phyloP scores from a whole-genome alignment of 495 filamentous ascomycete species.

The Cladorrhinum samala region DNA sequence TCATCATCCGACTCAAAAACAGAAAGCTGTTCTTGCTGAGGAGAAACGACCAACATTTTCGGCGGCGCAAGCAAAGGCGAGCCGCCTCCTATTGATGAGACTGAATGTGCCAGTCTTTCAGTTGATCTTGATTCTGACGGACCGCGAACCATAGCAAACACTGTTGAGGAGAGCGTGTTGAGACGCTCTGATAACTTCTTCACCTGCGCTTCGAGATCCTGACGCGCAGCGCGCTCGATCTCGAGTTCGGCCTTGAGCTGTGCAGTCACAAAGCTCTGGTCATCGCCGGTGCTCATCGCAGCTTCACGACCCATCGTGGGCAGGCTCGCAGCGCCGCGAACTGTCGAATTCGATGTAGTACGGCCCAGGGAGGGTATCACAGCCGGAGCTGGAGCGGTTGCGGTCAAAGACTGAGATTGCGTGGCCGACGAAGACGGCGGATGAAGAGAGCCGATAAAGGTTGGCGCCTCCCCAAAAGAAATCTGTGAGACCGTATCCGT shows the following conservation, averaged over 20 bases:
- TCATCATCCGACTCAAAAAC: conserved; percentile 34
- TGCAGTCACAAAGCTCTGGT: conserved; percentile 31
- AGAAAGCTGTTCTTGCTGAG: conserved; percentile 22
- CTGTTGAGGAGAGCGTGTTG: conserved; percentile 32
- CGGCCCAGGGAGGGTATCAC: conserved; percentile 9
- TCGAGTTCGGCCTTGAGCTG: conserved; percentile 47
- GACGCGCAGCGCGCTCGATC: conserved; percentile 43
- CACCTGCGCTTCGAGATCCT: conserved; percentile 46
- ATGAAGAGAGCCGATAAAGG: conserved; percentile 31
- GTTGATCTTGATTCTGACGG: conserved; percentile 24
- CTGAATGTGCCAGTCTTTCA: conserved; percentile 13
- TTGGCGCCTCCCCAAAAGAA: conserved; percentile 38
- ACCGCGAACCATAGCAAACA: conserved; percentile 30
- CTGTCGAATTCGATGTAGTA: conserved; percentile 35
- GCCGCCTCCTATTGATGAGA: not conserved
- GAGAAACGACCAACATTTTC: conserved; percentile 8
- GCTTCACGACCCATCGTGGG: conserved; percentile 33
- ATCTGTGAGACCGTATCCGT: conserved; percentile 27
- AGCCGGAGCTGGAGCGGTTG: conserved; percentile 8
- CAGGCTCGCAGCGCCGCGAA: conserved; percentile 38
- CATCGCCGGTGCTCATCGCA: conserved; percentile 11
- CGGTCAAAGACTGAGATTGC: conserved; percentile 18
- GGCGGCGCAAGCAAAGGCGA: conserved; percentile 21
- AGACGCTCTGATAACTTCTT: conserved; percentile 40
- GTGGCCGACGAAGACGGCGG: conserved; percentile 27